A percentile compares a stretch with the other conserved stretches of the same genome.
These are phyloP conservation scores for Acacia confusa DNA, from an alignment of 306 rosid species.

Conservation along the genomic window DNA sequence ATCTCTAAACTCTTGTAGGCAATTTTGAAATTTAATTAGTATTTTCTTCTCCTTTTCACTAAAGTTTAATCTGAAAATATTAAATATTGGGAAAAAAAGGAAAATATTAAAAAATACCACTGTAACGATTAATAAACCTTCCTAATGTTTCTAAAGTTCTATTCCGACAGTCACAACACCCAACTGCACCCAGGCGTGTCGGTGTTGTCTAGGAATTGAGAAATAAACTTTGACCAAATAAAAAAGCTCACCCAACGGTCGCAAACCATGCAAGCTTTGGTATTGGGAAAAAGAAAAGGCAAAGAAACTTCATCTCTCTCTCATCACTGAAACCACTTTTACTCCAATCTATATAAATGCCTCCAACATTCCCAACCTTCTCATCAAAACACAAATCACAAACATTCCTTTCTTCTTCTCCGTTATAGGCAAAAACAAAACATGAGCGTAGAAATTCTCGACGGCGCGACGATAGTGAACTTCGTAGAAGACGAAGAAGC, in stretches of 20 bases:
- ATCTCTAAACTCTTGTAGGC: too few relatives aligned
- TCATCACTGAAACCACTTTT: too few relatives aligned
- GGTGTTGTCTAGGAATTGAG: not conserved
- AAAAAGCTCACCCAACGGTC: not conserved
- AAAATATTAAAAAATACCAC: too few relatives aligned
- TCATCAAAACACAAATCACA: not conserved
- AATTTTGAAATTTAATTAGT: too few relatives aligned
- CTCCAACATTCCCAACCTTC: not conserved
- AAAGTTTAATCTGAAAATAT: too few relatives aligned
- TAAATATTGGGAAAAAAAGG: not conserved
- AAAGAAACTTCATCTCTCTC: not conserved
- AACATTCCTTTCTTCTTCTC: not conserved
- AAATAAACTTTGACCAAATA: not conserved
- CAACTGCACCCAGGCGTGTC: not conserved
- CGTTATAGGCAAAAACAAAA: not conserved
- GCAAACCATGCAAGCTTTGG: not conserved
- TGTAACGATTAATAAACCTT: not conserved
- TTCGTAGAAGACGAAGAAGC: constrained; percentile 66
- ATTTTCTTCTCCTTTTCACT: too few relatives aligned
- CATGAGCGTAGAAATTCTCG: constrained; percentile 58
- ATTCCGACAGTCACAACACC: not conserved
- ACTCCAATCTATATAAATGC: not conserved
- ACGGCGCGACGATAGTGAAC: constrained; percentile 48
- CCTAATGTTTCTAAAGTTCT: not conserved
- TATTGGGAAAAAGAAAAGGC: not conserved